Conservation (phyloP, 2,329 filamentous ascomycete genomes). For the Colletotrichum zoysiae region DNA sequence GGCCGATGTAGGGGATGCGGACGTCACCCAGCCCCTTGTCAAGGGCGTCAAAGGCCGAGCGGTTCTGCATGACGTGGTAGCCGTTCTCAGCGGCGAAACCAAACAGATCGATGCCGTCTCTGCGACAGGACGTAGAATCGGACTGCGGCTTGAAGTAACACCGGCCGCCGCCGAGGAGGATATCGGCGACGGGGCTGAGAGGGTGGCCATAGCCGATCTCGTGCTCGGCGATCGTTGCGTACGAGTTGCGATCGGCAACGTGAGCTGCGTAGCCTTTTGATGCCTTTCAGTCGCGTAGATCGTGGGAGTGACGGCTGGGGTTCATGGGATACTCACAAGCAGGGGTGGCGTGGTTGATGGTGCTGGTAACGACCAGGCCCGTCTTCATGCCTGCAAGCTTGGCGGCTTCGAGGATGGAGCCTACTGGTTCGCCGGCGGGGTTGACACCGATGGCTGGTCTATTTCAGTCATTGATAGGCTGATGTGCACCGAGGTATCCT, state of each 20-base stretch:
- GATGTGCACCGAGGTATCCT: background rate
- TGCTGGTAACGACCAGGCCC: constrained; percentile 56
- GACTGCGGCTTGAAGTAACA: constrained; percentile 57
- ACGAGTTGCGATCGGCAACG: constrained; percentile 49
- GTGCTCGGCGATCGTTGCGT: constrained; percentile 54
- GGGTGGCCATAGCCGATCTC: constrained; percentile 55
- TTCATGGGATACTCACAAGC: constrained; percentile 43
- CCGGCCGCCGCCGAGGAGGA: constrained; percentile 55
- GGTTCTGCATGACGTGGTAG: constrained; percentile 53
- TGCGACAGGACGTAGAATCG: constrained; percentile 52
- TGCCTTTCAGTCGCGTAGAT: background rate
- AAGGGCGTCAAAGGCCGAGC: constrained; percentile 51
- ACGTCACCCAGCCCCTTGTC: constrained; percentile 46
- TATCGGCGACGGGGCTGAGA: constrained; percentile 53
- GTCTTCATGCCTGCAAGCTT: constrained; percentile 55
- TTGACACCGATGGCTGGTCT: constrained; percentile 50
- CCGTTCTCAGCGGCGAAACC: constrained; percentile 50
- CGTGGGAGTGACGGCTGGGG: background rate
- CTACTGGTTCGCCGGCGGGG: constrained; percentile 50
- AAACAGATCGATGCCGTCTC: constrained; percentile 53
- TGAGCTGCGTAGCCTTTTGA: constrained; percentile 50
- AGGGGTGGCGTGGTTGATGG: constrained; percentile 53
- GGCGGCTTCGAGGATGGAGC: constrained; percentile 56
- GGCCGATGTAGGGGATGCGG: constrained; percentile 53
- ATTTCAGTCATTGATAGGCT: background rate